Base-by-base conservation (phyloP, 2,329 filamentous ascomycete species). In the Fusarium sarcochroum region DNA sequence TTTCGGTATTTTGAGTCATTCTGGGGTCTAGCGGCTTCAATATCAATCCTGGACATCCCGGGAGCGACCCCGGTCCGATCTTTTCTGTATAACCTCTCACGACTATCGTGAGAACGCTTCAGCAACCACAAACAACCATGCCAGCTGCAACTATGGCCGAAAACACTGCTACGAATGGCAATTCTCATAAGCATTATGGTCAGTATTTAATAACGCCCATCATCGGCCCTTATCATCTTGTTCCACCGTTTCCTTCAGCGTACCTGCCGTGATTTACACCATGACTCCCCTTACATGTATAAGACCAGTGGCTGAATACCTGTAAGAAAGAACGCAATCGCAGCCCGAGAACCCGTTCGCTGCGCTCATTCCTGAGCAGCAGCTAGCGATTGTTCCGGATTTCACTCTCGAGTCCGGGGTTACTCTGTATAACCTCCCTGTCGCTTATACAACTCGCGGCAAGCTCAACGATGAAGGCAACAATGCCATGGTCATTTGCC, bases 361-460 rank as follows among this genome's bases (percentile, higher is more conserved):
- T 63, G 82, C 86, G 68, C 86, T 98, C 76, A 97, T 99, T 52
- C 91, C 93, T 52, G 91, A 97, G 75, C 96, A 98, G 81, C 86
- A 91, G 54, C 91, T 97, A 75, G 93, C 92, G 58, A 88, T 96
- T 63, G 88, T 99, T 56, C 95, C 96, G 3, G 90, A 90, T 25
- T 97, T 98, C 79, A 94, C 91, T 10, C 91, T 99, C 70, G 96
- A 99, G 80, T 98, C 94, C 3, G 96, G 96, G 48, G 93, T 92
- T 23, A 91, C 88, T 1, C 86, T 99, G 20, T 83, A 86, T 71
- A 96, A 98, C 87, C 85, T 91, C 17, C 89, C 90, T 3, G 83
- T 92, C 52, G 90, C 90, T 41, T 91, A 91, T 77, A 91, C 88
- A 45, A 90, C 87, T 21, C 83, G 88, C 47, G 90, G 90, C 67